Conservation (phyloP, 306 rosid species). For the Quercus suber region DNA sequence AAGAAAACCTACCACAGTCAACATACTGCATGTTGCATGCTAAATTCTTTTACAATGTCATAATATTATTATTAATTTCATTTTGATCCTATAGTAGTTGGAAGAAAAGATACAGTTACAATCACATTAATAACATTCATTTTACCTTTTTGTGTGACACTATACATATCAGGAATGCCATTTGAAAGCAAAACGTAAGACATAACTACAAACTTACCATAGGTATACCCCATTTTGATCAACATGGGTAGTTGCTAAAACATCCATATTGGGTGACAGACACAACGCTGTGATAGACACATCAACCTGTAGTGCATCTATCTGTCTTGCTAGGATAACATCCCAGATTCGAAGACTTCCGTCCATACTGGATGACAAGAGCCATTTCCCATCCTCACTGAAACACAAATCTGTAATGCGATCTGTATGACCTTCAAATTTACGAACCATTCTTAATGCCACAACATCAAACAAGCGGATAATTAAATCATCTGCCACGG, state of each 20-base stretch:
- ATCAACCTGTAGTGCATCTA: slow-evolving; percentile 77
- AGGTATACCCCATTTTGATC: slow-evolving; percentile 88
- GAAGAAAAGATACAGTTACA: neutral
- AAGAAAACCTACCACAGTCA: neutral
- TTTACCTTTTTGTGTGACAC: neutral
- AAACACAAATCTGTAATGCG: slow-evolving; percentile 90
- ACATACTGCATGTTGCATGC: neutral
- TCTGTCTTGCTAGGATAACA: slow-evolving; percentile 82
- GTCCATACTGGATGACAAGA: slow-evolving; percentile 93
- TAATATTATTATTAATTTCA: neutral
- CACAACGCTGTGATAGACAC: slow-evolving; percentile 78
- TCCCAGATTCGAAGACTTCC: slow-evolving; percentile 96
- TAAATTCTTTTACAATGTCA: neutral
- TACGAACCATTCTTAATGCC: slow-evolving; percentile 81
- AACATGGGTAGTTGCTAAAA: slow-evolving; percentile 84
- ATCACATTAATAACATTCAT: neutral
- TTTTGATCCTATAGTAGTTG: neutral
- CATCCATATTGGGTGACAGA: slow-evolving; percentile 91
- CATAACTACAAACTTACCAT: slow-evolving; percentile 58
- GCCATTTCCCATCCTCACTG: slow-evolving; percentile 99
- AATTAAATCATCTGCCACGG: slow-evolving; percentile 66
- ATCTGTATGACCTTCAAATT: slow-evolving; percentile 90
- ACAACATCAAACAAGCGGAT: slow-evolving; percentile 79
- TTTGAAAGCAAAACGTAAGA: neutral
- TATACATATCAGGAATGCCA: slow-evolving; percentile 9